Evolutionary conservation across 2,329 filamentous ascomycete species (phyloP).

Genomic region (Diplodia seriata): DNA sequence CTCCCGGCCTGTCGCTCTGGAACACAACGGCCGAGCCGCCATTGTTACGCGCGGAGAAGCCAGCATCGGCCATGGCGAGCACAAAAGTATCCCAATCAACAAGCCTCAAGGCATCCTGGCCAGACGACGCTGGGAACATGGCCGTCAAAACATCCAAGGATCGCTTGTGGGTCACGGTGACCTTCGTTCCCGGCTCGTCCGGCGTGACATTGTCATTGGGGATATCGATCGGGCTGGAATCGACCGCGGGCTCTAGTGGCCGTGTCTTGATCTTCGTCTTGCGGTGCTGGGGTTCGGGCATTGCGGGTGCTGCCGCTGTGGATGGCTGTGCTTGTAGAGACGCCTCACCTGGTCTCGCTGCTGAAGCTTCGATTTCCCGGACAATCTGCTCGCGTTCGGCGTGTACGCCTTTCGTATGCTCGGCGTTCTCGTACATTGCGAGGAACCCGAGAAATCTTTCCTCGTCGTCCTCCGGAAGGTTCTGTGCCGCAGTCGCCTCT

Average conservation of each 20-base stretch:
- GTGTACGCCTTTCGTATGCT: slow-evolving; percentile 25
- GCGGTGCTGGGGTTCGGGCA: neutral
- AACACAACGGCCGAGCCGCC: slow-evolving; percentile 38
- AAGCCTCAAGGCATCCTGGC: slow-evolving; percentile 32
- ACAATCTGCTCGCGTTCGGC: slow-evolving; percentile 30
- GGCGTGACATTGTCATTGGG: neutral
- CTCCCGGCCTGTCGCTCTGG: slow-evolving; percentile 24
- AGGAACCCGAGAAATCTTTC: slow-evolving; percentile 14
- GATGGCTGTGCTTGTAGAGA: slow-evolving; percentile 25
- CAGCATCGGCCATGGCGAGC: slow-evolving; percentile 35
- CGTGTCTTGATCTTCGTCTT: slow-evolving; percentile 33
- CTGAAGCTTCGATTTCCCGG: slow-evolving; percentile 21
- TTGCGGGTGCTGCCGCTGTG: too few species aligned
- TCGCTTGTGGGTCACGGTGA: slow-evolving; percentile 27
- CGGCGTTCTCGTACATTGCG: slow-evolving; percentile 15
- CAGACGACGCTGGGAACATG: slow-evolving; percentile 35
- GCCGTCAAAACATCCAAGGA: slow-evolving; percentile 23
- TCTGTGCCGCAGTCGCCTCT: too few species aligned
- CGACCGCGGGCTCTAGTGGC: neutral
- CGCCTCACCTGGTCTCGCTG: slow-evolving; percentile 10
- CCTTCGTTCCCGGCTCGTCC: neutral
- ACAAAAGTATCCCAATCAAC: slow-evolving; percentile 36
- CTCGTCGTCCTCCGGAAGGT: slow-evolving; percentile 12
- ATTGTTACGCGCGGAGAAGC: slow-evolving; percentile 34
- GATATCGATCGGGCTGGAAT: too few species aligned